Evolutionary conservation across 306 rosid genomes (phyloP), one percentile per base, ranked within the genome.

Genomic region (Geum urbanum): DNA sequence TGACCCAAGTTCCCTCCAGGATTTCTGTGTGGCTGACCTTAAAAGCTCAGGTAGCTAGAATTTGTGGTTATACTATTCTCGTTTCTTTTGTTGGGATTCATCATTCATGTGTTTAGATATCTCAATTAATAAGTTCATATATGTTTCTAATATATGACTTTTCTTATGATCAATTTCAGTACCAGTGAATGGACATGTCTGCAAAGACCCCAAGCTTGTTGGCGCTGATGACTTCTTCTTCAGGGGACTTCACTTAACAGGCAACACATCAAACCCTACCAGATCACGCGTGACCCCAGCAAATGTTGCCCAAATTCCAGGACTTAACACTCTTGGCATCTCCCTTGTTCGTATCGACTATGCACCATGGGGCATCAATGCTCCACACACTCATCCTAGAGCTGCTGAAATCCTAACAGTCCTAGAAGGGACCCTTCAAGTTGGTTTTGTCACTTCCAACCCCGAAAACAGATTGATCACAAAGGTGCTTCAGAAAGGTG

Each of bases 361-460:
- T 24, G 27, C 27, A 24, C 27, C 27, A 24, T 24, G 27, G 27
- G 27, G 27, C 27, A 24, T 24, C 27, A 24, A 24, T 24, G 27
- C 27, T 24, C 27, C 27, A 24, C 27, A 24, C 27, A 24, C 27
- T 24, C 27, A 24, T 24, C 27, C 27, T 24, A 24, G 27, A 24
- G 27, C 27, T 24, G 2, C 27, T 24, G 27, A 24, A 2, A 24
- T 24, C 27, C 2, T 24, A 2, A 24, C 27, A n/a, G n/a, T n/a
- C n/a, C n/a, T n/a, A n/a, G n/a, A n/a, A n/a, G n/a, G n/a, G n/a
- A n/a, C n/a, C n/a, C n/a, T 78, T 8, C 70, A 78, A 41, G 81
- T 76, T 0, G 86, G 86, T 16, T 82, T 82, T 11, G 66, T 78
- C 52, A 82, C 86, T 0, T 75, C 86, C 7, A 78, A 65, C 54